Base-by-base conservation (phyloP, 1,139 yeast genomes). In the Yamadazyma jaroonii region DNA sequence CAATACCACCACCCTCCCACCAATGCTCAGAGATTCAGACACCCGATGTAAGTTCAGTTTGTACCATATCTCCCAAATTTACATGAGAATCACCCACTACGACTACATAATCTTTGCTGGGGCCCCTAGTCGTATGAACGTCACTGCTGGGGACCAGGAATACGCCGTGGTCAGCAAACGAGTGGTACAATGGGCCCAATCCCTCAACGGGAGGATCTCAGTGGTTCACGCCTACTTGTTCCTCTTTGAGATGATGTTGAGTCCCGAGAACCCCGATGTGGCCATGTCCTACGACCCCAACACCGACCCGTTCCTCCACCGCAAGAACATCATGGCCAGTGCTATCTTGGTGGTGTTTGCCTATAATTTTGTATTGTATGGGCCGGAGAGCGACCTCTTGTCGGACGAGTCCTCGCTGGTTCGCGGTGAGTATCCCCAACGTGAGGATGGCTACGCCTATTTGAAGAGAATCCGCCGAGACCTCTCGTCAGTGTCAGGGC, bases 21-120 rank as follows among this genome's bases (percentile, higher is more conserved):
- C 59, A 3, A 53, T 53, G 58, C 39, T 57, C 3, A 38, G 55
- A 22, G 30, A 41, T 5, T 47, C 49, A 23, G 62, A 58, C 48
- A 63, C 71, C 1, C 57, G 78, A 27, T 78, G 84, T 52, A 77
- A 77, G 48, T 66, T 73, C 41, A 39, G 48, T 3, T 72, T 77
- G 34, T 81, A 80, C 56, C 89, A 82, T 50, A 67, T 84, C 59
- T 78, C 87, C 0, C 89, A 83, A 52, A 74, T 84, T 14, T 74
- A 77, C 26, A 71, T 84, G 62, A 66, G 64, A 44, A 74, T 83
- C 25, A 76, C 82, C 37, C 86, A 83, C 45, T 78, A 82, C 56
- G 94, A 85, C 53, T 74, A 82, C 39, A 83, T 81, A 42, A 78
- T 82, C 5, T 81, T 67, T 53, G 83, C 88, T 3, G 95, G 95